phyloP scores from a whole-genome alignment of 2,329 filamentous ascomycete species.

The Ceratocystis albifundus region DNA sequence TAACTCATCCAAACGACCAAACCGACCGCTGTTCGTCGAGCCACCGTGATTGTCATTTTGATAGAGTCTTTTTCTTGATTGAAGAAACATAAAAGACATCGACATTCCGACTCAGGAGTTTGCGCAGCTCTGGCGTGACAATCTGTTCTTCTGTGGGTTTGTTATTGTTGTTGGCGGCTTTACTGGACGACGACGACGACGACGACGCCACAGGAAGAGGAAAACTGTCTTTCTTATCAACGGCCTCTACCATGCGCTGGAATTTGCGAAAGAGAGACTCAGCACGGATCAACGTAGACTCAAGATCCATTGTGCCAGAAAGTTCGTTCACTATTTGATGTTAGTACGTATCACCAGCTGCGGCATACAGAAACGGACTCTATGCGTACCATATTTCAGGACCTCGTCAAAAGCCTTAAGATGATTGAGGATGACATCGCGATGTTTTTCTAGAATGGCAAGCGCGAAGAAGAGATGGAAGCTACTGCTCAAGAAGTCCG shows the following conservation, averaged over 20 bases:
- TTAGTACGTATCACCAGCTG: constrained; percentile 5
- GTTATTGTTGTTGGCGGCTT: constrained; percentile 24
- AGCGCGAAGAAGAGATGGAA: constrained; percentile 93
- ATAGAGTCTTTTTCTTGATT: constrained; percentile 20
- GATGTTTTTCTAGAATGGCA: constrained; percentile 87
- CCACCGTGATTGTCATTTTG: constrained; percentile 18
- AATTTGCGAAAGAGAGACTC: constrained; percentile 83
- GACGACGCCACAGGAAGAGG: constrained; percentile 35
- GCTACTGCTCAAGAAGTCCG: constrained; percentile 74
- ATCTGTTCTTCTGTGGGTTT: constrained; percentile 35
- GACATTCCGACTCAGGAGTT: constrained; percentile 40
- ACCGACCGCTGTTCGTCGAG: constrained; percentile 17
- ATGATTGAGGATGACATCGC: constrained; percentile 93
- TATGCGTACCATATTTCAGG: constrained; percentile 71
- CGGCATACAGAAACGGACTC: too few relatives aligned
- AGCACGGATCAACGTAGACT: constrained; percentile 73
- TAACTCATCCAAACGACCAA: constrained; percentile 17
- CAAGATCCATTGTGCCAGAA: constrained; percentile 81
- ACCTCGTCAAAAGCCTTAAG: constrained; percentile 93
- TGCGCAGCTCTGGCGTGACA: constrained; percentile 47
- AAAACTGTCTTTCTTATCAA: constrained; percentile 85
- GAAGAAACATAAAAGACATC: constrained; percentile 32
- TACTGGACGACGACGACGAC: constrained; percentile 24
- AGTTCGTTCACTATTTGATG: constrained; percentile 72
- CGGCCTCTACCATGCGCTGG: constrained; percentile 74